Conservation (phyloP, 2,329 filamentous ascomycete species). For the Xylariaceae sp. region DNA sequence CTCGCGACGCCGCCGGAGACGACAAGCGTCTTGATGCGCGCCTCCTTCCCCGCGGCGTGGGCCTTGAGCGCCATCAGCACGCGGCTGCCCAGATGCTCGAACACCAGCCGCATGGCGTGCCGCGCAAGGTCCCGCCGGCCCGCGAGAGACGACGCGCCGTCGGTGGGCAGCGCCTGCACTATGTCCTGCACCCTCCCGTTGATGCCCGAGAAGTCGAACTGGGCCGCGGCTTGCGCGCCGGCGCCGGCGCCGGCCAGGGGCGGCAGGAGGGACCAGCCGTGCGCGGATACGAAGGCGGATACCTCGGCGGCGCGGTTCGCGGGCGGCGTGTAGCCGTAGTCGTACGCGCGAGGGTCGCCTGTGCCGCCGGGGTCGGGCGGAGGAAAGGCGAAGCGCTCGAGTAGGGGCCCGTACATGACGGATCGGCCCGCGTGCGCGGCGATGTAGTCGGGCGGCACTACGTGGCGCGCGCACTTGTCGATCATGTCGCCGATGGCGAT, state of each 20-base stretch:
- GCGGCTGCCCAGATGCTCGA: constrained; percentile 80
- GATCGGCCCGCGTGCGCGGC: constrained; percentile 48
- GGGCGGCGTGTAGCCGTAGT: constrained; percentile 54
- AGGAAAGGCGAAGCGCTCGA: constrained; percentile 78
- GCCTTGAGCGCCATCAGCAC: constrained; percentile 61
- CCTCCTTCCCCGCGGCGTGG: background rate
- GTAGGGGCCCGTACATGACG: constrained; percentile 74
- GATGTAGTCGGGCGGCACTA: constrained; percentile 56
- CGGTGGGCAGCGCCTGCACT: constrained; percentile 8
- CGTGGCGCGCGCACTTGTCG: constrained; percentile 77
- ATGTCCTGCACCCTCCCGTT: constrained; percentile 60
- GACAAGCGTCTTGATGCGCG: constrained; percentile 58
- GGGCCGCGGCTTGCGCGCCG: constrained; percentile 49
- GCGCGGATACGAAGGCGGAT: constrained; percentile 30
- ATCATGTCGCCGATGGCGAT: constrained; percentile 86
- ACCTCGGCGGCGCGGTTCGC: constrained; percentile 55
- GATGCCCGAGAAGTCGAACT: constrained; percentile 72
- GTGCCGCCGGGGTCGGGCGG: constrained; percentile 1
- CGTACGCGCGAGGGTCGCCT: constrained; percentile 32
- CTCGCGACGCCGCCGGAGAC: constrained; percentile 88
- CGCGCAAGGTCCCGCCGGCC: constrained; percentile 68
- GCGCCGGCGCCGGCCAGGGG: constrained; percentile 47
- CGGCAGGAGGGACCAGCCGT: constrained; percentile 61
- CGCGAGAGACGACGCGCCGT: constrained; percentile 38
- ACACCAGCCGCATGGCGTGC: constrained; percentile 73